Evolutionary conservation across 768 basidiomycete genomes (phyloP).

Genomic region (Trametes elegans): DNA sequence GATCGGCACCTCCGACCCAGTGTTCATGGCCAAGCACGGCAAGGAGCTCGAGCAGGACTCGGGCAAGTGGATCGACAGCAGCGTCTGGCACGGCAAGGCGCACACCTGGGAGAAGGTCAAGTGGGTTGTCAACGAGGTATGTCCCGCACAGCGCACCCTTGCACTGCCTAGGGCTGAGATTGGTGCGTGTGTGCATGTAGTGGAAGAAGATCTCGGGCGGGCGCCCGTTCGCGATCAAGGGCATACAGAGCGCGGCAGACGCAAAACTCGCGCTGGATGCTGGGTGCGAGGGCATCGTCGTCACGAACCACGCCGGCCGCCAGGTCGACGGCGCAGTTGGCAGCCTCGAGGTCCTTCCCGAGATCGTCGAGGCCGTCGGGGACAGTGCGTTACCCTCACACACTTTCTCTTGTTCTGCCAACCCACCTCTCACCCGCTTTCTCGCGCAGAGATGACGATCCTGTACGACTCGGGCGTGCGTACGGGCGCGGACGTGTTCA

Average conservation of each 20-base stretch:
- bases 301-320: slow-evolving; percentile 54
- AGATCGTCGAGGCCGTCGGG: slow-evolving; percentile 50
- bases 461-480: slow-evolving; percentile 55
- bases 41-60: slow-evolving; percentile 39
- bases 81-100: slow-evolving; percentile 50
- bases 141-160: too few relatives aligned
- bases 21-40: slow-evolving; percentile 47
- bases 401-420: not conserved
- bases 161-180: too few relatives aligned
- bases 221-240: slow-evolving; percentile 53
- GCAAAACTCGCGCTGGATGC: slow-evolving; percentile 45
- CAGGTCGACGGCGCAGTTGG: slow-evolving; percentile 57
- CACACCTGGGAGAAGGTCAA: slow-evolving; percentile 52
- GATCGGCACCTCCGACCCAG: slow-evolving; percentile 46
- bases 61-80: slow-evolving; percentile 48
- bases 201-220: slow-evolving; percentile 49
- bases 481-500: slow-evolving; percentile 52
- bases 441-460: slow-evolving; percentile 43
- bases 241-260: slow-evolving; percentile 47
- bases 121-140: slow-evolving; percentile 44
- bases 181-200: slow-evolving; percentile 20
- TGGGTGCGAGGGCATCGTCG: slow-evolving; percentile 54
- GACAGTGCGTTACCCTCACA: slow-evolving; percentile 36
- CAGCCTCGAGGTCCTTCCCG: slow-evolving; percentile 48
- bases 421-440: not conserved